phyloP scores from a whole-genome alignment of 2,329 filamentous ascomycete genomes.

The Lomentospora prolificans region DNA sequence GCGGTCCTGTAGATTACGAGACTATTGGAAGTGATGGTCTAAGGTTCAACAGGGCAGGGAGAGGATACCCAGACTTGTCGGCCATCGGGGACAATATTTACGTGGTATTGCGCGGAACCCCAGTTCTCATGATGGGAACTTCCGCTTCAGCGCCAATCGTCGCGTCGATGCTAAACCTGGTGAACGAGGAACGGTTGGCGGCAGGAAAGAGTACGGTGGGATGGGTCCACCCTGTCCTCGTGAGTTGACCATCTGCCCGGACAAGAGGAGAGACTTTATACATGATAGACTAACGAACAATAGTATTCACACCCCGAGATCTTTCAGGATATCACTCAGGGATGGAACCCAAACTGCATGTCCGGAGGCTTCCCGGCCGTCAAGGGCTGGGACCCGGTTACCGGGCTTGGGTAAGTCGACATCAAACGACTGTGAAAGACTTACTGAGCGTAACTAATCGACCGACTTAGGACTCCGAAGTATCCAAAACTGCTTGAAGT shows the following conservation, averaged over 20 bases:
- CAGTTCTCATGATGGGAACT: conserved; percentile 37
- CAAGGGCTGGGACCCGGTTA: conserved; percentile 7
- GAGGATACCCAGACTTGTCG: conserved; percentile 38
- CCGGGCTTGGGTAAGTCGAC: conserved; percentile 6
- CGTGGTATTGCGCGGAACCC: conserved; percentile 31
- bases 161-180: conserved; percentile 22
- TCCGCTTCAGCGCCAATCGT: conserved; percentile 27
- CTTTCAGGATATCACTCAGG: conserved; percentile 3
- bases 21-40: conserved; percentile 23
- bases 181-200: conserved; percentile 20
- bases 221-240: conserved; percentile 8
- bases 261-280: too few relatives aligned
- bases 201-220: conserved; percentile 20
- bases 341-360: conserved; percentile 2
- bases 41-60: conserved; percentile 35
- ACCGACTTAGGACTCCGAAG: conserved; percentile 1
- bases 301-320: conserved; percentile 8
- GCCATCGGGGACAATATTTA: conserved; percentile 34
- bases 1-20: background rate
- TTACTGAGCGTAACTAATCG: background rate
- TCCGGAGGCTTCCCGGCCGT: conserved; percentile 5
- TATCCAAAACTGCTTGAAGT: conserved; percentile 4
- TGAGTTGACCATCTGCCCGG: background rate
- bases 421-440: too few relatives aligned
- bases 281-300: background rate